Evolutionary conservation across 805 yeast genomes (phyloP), one percentile per base, ranked within the genome.

Genomic region (Saccharomyces mikatae): DNA sequence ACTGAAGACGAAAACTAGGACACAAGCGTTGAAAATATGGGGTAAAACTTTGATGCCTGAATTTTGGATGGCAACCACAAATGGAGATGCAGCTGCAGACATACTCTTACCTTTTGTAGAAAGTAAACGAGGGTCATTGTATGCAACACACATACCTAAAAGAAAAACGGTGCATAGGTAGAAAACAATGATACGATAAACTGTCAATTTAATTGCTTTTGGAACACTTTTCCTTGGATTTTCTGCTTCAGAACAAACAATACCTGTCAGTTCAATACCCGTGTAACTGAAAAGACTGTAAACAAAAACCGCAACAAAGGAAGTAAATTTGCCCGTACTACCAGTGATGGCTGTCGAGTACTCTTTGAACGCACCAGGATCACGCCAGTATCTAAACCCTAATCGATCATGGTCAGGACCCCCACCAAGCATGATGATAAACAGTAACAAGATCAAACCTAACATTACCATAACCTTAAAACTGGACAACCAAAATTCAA

Each of bases 1-100:
- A 10, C 92, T 86, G 66, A 87, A 80, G 55, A 88, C 90, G 59
- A 87, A 86, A 46, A 87, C 71, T 64, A 89, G 71, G 60, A 89
- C 85, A 68, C 88, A 83, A 2, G 84, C 92, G 68, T 89, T 89
- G 64, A 89, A 75, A 50, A 89, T 77, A 60, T 84, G 86, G 41
- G 90, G 90, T 58, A 89, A 73, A 0, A 81, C 91, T 8, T 67
- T 62, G 58, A 88, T 87, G 58, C 79, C 79, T 63, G 84, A 83
- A 62, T 75, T 79, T 51, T 71, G 65, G 56, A 88, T 84, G 49
- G 96, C 96, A 64, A 87, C 83, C 52, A 87, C 91, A 63, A 87
- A 88, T 44, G 96, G 96, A 14, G 94, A 86, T 22, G 92, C 90
- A 46, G 85, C 78, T 2, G 91, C 89, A 47, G 75, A 74, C 1